Conservation (phyloP, 257 asterid species). For the Solanum lycopersicoides region DNA sequence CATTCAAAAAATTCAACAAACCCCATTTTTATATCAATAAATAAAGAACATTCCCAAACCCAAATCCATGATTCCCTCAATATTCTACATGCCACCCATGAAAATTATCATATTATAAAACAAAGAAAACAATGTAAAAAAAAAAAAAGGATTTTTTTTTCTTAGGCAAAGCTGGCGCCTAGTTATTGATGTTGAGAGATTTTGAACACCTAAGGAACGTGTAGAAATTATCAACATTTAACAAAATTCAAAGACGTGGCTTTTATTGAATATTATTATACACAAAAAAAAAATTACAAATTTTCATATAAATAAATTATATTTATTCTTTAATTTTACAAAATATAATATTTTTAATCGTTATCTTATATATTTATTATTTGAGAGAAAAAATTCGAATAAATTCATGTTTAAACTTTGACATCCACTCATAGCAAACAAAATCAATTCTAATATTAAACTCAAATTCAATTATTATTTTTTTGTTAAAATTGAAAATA, state of each 20-base stretch:
- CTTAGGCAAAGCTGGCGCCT: background rate
- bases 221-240: background rate
- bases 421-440: background rate
- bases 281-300: too few species aligned
- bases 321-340: too few species aligned
- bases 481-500: background rate
- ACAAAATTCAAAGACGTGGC: background rate
- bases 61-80: background rate
- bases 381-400: too few species aligned
- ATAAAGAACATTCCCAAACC: background rate
- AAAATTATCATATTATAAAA: background rate
- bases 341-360: too few species aligned
- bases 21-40: background rate
- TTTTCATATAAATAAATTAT: too few species aligned
- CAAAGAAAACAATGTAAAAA: background rate
- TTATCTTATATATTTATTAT: too few species aligned
- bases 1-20: background rate
- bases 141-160: background rate
- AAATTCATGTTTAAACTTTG: too few species aligned
- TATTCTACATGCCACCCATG: background rate
- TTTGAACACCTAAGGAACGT: background rate
- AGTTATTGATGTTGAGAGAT: background rate
- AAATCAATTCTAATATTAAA: background rate
- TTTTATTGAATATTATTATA: too few species aligned
- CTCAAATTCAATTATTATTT: background rate